Evolutionary conservation across 1,284 basidiomycete genomes (phyloP), one percentile per base, ranked within the genome.

Genomic region (Cryptococcus maquisensis): DNA sequence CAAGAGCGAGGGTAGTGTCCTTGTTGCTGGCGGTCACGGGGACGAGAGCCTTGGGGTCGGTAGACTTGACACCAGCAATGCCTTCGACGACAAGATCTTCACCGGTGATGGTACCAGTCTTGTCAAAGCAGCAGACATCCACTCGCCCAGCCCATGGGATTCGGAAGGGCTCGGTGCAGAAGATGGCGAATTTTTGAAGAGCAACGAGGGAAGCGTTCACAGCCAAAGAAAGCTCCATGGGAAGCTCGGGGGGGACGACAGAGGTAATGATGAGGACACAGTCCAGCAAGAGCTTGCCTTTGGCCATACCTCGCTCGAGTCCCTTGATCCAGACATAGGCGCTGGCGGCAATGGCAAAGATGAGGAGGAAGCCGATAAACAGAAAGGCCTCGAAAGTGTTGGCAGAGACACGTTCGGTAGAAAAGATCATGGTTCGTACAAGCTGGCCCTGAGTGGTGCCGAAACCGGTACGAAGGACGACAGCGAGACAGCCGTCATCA

Each of bases 121-220:
- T 97, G 78, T 97, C 93, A 65, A 97, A 97, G 77, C 94, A 97
- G 75, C 93, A 97, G 12, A 97, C 87, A 64, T 97, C 93, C 6
- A 97, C 91, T 28, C 90, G 84, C 7, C 94, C 93, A 10, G 93
- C 93, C 59, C 81, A 88, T 0, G 94, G 92, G 63, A 97, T 97
- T 24, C 94, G 84, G 84, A 97, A 97, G 0, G 93, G 93, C 69
- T 97, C 93, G 12, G 93, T 97, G 72, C 93, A 97, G 79, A 94
- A 97, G 59, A 97, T 97, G 8, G 92, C 87, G 73, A 81, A 90
- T 77, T 97, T 98, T 54, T 89, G 90, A 42, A 98, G 77, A 0
- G 95, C 93, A 40, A 97, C 91, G 10, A 97, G 79, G 3, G 88
- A 92, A 0, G 90, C 90, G 67, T 97, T 97, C 59, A 97, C 94